Conservation (phyloP, 2,329 filamentous ascomycete genomes). For the Colletotrichum acutatum region DNA sequence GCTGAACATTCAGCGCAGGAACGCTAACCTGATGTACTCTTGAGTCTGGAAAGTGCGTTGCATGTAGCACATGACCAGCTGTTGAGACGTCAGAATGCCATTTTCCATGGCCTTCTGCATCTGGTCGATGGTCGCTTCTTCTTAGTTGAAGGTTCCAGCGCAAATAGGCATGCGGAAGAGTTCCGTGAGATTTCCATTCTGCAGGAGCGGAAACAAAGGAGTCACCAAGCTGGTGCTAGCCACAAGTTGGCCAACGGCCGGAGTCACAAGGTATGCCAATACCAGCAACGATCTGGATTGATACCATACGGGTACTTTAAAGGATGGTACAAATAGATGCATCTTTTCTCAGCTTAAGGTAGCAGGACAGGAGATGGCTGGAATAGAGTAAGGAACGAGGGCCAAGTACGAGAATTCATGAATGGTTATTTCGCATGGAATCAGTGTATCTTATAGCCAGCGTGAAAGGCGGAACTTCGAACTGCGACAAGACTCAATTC, state of each 20-base stretch:
- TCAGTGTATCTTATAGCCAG: not conserved
- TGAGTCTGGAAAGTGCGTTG: slow-evolving; percentile 70
- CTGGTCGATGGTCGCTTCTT: slow-evolving; percentile 77
- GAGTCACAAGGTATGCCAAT: not conserved
- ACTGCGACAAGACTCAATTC: not conserved
- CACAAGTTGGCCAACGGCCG: not conserved
- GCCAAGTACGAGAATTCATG: not conserved
- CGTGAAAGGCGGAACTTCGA: not conserved
- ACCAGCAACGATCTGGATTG: not conserved
- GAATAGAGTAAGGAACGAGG: not conserved
- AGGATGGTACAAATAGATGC: not conserved
- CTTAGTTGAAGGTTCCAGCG: slow-evolving; percentile 64
- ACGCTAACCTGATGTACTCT: slow-evolving; percentile 68
- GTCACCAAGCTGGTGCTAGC: not conserved
- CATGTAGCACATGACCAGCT: slow-evolving; percentile 71
- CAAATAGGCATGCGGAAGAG: slow-evolving; percentile 74
- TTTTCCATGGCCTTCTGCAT: slow-evolving; percentile 68
- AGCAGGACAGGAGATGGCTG: not conserved
- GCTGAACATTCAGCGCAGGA: not conserved
- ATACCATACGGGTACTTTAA: not conserved
- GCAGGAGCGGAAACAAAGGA: not conserved
- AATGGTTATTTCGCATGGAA: not conserved
- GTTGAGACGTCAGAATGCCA: slow-evolving; percentile 67
- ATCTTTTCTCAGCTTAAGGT: not conserved
- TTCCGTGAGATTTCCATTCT: slow-evolving; percentile 48